phyloP scores from a whole-genome alignment of 352 stramenopile species.

The Pythium sp. region DNA sequence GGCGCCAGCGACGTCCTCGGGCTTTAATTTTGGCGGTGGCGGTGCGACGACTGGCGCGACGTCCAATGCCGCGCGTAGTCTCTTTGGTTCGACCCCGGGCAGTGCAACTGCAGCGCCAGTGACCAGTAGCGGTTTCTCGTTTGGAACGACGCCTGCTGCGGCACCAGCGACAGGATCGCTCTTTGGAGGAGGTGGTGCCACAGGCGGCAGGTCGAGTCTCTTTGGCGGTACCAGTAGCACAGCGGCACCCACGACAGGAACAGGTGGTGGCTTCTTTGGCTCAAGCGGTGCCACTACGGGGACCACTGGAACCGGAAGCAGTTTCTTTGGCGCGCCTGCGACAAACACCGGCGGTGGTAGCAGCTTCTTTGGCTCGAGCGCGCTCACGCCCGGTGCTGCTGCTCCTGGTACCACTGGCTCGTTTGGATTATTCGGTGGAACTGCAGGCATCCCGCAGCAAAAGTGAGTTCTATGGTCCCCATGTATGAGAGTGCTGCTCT shows the following conservation, averaged over 20 bases:
- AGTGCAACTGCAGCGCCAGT: neutral
- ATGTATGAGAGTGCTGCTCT: neutral
- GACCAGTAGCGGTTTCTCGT: constrained; percentile 18
- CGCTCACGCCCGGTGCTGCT: constrained; percentile 3
- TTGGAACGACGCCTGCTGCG: constrained; percentile 17
- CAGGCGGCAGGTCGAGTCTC: constrained; percentile 15
- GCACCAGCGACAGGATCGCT: constrained; percentile 15
- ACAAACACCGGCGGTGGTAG: constrained; percentile 7
- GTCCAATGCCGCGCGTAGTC: constrained; percentile 14
- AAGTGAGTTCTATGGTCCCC: constrained; percentile 11
- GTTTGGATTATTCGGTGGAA: constrained; percentile 23
- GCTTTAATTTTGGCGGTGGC: constrained; percentile 14
- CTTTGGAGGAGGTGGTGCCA: constrained; percentile 23
- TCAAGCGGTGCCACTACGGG: neutral
- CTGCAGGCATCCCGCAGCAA: constrained; percentile 3
- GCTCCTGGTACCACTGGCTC: constrained; percentile 7
- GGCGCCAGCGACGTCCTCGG: constrained; percentile 5
- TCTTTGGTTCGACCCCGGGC: constrained; percentile 24
- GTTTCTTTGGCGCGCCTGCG: constrained; percentile 20
- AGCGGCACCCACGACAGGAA: constrained; percentile 7
- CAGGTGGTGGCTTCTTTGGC: constrained; percentile 23
- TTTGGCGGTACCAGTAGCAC: constrained; percentile 18
- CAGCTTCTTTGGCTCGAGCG: constrained; percentile 10
- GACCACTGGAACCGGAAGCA: constrained; percentile 15
- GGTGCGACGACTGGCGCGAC: neutral